Base-by-base conservation (phyloP, 2,329 filamentous ascomycete species). In the Knufia fluminis region DNA sequence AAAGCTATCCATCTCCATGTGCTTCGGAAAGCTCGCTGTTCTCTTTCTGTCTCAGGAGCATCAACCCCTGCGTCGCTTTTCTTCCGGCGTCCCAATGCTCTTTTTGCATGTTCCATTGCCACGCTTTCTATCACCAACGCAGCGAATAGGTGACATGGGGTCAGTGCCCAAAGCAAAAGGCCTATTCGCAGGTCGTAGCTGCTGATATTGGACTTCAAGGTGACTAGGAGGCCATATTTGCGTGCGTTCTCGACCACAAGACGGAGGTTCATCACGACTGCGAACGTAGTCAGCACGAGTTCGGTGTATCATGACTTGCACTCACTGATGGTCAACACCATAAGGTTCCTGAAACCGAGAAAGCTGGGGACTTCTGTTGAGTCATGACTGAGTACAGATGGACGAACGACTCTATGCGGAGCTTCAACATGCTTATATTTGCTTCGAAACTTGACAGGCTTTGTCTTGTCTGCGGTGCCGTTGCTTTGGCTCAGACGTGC, bases 381-480 rank as follows among this genome's bases (percentile, higher is more conserved):
- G 64, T 97, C 92, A 61, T 90, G 85, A 68, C 88, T 95, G 42
- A 97, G 74, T 60, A 85, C 89, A 20, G 91, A 95, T 6, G 85
- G 80, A 51, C 80, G 79, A 32, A 77, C 68, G 58, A 77, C 65
- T 6, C 82, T 81, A 68, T 98, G 92, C 31, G 94, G 81, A 26
- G 90, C 90, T 52, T 86, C 86, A 55, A 94, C 82, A 78, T 98
- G 92, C 57, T 88, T 85, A 71, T 97, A 97, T 66, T 90, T 92
- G 54, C 56, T 57, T 35, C 54, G 54, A 41, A 58, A 46, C 49
- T 51, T 54, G 32, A 14, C 17, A 7, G 44, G 31, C 32, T 46
- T 46, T 28, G 14, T 10, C 33, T 36, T 36, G 17, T 24, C 19
- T 3, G 7, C 33, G n/a, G 16, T 23, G 32, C 31, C 31, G 23